A percentile compares a stretch with the other conserved stretches of the same genome.
Conservation (phyloP, 2,329 filamentous ascomycete genomes). For the Claviceps pazoutovae region DNA sequence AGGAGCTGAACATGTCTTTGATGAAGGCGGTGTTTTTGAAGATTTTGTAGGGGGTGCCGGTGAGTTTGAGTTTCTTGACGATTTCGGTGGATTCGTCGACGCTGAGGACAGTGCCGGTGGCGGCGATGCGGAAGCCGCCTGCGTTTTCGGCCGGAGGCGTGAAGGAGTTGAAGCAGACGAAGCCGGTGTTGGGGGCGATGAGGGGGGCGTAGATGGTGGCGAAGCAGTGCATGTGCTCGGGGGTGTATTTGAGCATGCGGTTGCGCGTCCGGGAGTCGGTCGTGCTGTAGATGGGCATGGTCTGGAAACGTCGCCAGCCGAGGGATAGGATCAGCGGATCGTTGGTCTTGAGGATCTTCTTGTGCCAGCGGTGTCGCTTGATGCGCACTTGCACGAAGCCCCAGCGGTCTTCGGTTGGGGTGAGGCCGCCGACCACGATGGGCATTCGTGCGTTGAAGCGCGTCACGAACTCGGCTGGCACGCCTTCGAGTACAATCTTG, state of each 20-base stretch:
- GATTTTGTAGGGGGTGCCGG: conserved; percentile 87
- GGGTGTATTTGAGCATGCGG: conserved; percentile 97
- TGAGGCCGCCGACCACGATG: conserved; percentile 80
- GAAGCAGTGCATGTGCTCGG: conserved; percentile 98
- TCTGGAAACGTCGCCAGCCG: conserved; percentile 91
- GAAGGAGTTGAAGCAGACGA: conserved; percentile 85
- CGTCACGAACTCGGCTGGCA: conserved; percentile 79
- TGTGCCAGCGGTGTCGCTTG: conserved; percentile 97
- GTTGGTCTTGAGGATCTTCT: conserved; percentile 96
- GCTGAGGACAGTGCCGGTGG: conserved; percentile 82
- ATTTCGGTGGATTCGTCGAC: conserved; percentile 96
- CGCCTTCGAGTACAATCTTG: conserved; percentile 74
- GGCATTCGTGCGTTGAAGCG: conserved; percentile 73
- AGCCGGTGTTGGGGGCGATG: conserved; percentile 89
- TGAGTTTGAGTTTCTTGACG: conserved; percentile 98
- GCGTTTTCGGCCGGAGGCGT: conserved; percentile 55
- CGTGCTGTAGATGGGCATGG: conserved; percentile 83
- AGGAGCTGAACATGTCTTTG: conserved; percentile 92
- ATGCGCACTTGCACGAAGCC: conserved; percentile 92
- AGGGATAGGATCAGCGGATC: conserved; percentile 95
- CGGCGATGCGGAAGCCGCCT: conserved; percentile 75
- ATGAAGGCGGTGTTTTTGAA: conserved; percentile 99
- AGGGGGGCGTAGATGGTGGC: conserved; percentile 90
- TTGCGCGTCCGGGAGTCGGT: conserved; percentile 88
- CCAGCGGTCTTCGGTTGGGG: conserved; percentile 86